These are phyloP conservation scores for Fonsecaea pugnacius DNA, from an alignment of 2,329 filamentous ascomycete species.

Conservation along the genomic window DNA sequence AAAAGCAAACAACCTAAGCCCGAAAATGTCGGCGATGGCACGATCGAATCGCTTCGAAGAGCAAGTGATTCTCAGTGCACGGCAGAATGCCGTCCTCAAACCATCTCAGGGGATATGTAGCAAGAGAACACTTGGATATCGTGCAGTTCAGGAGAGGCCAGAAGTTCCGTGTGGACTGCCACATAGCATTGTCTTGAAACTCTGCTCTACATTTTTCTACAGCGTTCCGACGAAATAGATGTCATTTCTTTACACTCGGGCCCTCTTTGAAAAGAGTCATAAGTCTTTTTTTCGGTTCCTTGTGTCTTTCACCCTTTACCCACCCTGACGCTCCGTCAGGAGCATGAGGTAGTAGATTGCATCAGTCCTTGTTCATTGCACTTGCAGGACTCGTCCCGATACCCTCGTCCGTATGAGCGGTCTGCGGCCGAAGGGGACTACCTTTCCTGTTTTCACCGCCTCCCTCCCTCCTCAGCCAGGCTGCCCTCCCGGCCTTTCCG, in stretches of 20 bases:
- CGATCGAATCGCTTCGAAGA: neutral
- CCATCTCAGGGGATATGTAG: neutral
- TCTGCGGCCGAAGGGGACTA: slow-evolving; percentile 44
- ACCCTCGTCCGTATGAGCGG: slow-evolving; percentile 40
- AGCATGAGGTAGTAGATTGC: neutral
- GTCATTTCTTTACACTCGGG: neutral
- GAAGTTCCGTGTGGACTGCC: neutral
- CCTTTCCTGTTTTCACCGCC: slow-evolving; percentile 39
- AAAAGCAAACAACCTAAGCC: neutral
- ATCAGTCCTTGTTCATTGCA: slow-evolving; percentile 1
- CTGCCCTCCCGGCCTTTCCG: slow-evolving; percentile 22
- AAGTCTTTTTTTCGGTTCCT: neutral
- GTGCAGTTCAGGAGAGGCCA: neutral
- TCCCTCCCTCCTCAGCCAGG: slow-evolving; percentile 32
- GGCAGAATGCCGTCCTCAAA: neutral
- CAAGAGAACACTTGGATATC: neutral
- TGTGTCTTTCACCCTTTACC: neutral
- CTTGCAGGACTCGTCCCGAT: slow-evolving; percentile 41
- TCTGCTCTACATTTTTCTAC: neutral
- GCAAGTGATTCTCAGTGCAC: neutral
- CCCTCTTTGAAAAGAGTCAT: neutral
- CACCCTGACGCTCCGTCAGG: neutral
- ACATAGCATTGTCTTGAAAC: neutral
- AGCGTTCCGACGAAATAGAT: neutral
- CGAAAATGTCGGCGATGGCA: neutral